Evolutionary conservation across 768 basidiomycete genomes (phyloP).

Genomic region (Fomitopsis serialis): DNA sequence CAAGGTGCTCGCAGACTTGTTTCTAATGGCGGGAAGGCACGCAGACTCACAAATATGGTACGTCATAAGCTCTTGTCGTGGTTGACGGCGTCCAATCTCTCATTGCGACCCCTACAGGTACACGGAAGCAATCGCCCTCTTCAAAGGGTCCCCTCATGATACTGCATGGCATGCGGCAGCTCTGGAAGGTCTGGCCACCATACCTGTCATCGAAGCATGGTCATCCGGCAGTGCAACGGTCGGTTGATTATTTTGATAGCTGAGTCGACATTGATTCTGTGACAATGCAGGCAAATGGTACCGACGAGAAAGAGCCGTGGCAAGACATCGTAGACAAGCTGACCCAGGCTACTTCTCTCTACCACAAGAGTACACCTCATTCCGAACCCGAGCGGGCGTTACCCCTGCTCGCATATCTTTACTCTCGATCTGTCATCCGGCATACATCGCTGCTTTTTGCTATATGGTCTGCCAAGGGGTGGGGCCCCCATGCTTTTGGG

Average conservation of each 20-base stretch:
- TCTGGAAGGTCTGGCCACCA: slow-evolving; percentile 79
- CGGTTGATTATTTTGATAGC: slow-evolving; percentile 26
- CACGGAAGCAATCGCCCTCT: slow-evolving; percentile 74
- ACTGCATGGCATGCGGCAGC: slow-evolving; percentile 86
- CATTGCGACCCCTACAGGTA: slow-evolving; percentile 49
- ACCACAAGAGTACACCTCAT: slow-evolving; percentile 48
- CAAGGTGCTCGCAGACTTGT: slow-evolving; percentile 87
- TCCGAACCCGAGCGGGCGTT: slow-evolving; percentile 47
- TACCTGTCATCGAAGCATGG: slow-evolving; percentile 82
- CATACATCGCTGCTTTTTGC: slow-evolving; percentile 72
- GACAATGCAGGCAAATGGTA: background rate
- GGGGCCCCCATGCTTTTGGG: slow-evolving; percentile 74
- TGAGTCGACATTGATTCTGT: background rate
- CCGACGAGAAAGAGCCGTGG: slow-evolving; percentile 66
- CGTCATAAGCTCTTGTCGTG: slow-evolving; percentile 6
- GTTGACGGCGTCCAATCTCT: no score
- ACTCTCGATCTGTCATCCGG: slow-evolving; percentile 61
- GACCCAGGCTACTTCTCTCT: slow-evolving; percentile 54
- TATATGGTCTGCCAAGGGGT: slow-evolving; percentile 83
- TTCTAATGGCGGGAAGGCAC: slow-evolving; percentile 79
- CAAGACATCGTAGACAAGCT: slow-evolving; percentile 70
- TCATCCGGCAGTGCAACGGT: slow-evolving; percentile 67
- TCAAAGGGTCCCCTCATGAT: slow-evolving; percentile 65
- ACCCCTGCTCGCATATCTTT: slow-evolving; percentile 63
- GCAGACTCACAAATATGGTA: slow-evolving; percentile 82